These are phyloP conservation scores for Selaginella moellendorffii DNA, from an alignment of 75 land plant species.

Conservation along the genomic window DNA sequence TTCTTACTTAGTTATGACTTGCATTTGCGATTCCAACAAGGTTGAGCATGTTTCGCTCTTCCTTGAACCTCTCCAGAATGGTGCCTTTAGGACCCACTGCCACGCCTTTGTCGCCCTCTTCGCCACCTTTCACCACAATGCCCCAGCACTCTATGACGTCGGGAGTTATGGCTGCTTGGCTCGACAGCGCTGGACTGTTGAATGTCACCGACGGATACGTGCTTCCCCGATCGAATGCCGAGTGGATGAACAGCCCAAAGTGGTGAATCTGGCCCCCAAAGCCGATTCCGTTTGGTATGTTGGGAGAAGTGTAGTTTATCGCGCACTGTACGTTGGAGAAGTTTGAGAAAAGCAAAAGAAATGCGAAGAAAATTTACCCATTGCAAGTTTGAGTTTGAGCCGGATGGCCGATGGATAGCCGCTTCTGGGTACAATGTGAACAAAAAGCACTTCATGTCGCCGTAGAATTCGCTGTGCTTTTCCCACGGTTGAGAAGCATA, in stretches of 20 bases:
- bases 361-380: conserved; percentile 58
- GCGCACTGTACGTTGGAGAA: conserved; percentile 96
- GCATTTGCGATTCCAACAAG: conserved; percentile 87
- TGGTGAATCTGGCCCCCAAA: conserved; percentile 79
- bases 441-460: conserved; percentile 82
- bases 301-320: conserved; percentile 61
- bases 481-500: conserved; percentile 95
- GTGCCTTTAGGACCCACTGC: conserved; percentile 36
- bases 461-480: conserved; percentile 70
- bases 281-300: conserved; percentile 86
- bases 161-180: conserved; percentile 24
- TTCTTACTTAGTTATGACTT: too few species aligned
- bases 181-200: conserved; percentile 65
- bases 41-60: conserved; percentile 91
- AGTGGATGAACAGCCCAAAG: conserved; percentile 76
- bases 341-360: too few species aligned
- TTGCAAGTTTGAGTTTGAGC: conserved; percentile 64
- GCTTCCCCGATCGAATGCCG: conserved; percentile 65
- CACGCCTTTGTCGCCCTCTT: conserved; percentile 12
- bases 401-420: conserved; percentile 60
- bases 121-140: conserved; percentile 23
- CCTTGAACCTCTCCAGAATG: conserved; percentile 74
- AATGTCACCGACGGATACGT: conserved; percentile 54
- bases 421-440: conserved; percentile 61
- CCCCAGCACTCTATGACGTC: conserved; percentile 95